phyloP scores from a whole-genome alignment of 768 basidiomycete genomes.

The Tephrocybe sp. region DNA sequence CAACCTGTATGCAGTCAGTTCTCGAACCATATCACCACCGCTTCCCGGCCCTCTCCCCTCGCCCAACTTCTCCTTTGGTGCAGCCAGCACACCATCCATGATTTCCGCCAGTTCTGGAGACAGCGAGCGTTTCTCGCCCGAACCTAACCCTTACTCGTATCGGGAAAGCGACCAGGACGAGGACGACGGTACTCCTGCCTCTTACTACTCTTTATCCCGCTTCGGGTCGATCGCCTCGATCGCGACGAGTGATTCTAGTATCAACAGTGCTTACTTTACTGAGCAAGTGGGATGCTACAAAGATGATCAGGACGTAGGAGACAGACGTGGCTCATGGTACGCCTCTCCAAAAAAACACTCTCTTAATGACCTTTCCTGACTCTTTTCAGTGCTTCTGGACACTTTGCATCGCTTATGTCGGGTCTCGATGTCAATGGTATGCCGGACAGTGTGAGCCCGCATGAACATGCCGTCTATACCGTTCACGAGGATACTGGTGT shows the following conservation, averaged over 20 bases:
- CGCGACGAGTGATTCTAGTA: slow-evolving; percentile 58
- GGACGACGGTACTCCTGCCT: slow-evolving; percentile 43
- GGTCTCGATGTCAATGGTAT: slow-evolving; percentile 37
- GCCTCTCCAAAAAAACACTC: slow-evolving; percentile 23
- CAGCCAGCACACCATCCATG: slow-evolving; percentile 49
- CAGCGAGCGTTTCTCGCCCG: slow-evolving; percentile 56
- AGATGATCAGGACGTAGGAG: slow-evolving; percentile 21
- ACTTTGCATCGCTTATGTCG: slow-evolving; percentile 42
- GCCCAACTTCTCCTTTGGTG: slow-evolving; percentile 63
- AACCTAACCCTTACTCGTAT: slow-evolving; percentile 45
- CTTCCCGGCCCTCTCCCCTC: slow-evolving; percentile 59
- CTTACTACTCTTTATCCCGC: slow-evolving; percentile 50
- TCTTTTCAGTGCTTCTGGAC: slow-evolving; percentile 30
- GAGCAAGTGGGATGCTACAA: slow-evolving; percentile 39
- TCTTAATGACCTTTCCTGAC: slow-evolving; percentile 11
- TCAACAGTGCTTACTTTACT: slow-evolving; percentile 48
- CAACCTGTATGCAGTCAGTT: slow-evolving; percentile 44
- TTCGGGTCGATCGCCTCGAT: slow-evolving; percentile 63
- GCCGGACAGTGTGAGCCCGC: slow-evolving; percentile 15
- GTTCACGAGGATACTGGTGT: slow-evolving; percentile 25
- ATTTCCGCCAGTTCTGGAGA: slow-evolving; percentile 47
- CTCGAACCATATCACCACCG: slow-evolving; percentile 41
- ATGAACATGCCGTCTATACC: slow-evolving; percentile 18
- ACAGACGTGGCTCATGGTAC: slow-evolving; percentile 42
- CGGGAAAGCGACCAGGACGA: slow-evolving; percentile 51